A percentile compares a stretch with the other conserved stretches of the same genome.
Conservation (phyloP, 257 asterid species). For the Ilex asprella region DNA sequence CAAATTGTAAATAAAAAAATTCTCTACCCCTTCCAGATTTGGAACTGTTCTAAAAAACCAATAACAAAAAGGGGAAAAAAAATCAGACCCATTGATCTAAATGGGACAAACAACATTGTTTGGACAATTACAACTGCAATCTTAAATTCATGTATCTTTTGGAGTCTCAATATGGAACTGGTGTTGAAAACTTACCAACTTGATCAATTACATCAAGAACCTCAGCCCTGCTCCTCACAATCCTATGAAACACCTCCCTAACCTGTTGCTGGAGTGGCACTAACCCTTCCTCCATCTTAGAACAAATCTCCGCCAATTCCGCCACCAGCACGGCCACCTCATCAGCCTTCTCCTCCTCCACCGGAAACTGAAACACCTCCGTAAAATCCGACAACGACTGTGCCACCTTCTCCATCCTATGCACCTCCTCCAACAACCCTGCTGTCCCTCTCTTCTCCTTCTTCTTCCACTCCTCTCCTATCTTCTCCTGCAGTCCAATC, state of each 20-base stretch:
- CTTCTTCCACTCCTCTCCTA: conserved; percentile 83
- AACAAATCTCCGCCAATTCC: conserved; percentile 63
- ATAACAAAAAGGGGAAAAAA: background rate
- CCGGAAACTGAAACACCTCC: conserved; percentile 51
- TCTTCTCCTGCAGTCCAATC: conserved; percentile 60
- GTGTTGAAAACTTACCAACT: conserved; percentile 43
- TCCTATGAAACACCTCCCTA: conserved; percentile 90
- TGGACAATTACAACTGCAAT: background rate
- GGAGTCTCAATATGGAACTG: conserved; percentile 46
- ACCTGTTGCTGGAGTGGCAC: conserved; percentile 66
- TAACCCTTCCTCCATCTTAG: conserved; percentile 75
- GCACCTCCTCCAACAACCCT: conserved; percentile 69
- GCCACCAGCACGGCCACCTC: conserved; percentile 49
- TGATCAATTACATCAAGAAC: conserved; percentile 76
- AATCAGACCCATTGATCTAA: conserved; percentile 4
- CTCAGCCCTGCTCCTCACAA: conserved; percentile 83
- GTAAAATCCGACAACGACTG: conserved; percentile 48
- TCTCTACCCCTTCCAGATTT: too few species aligned
- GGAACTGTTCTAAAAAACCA: too few species aligned
- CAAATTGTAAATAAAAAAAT: too few species aligned
- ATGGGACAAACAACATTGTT: background rate
- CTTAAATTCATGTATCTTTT: too few species aligned
- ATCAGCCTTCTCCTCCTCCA: conserved; percentile 63
- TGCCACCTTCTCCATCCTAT: conserved; percentile 67
- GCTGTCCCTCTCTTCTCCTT: conserved; percentile 75